Conservation (phyloP, 2,329 filamentous ascomycete genomes). For the Mycosphaerelloides madeirae region DNA sequence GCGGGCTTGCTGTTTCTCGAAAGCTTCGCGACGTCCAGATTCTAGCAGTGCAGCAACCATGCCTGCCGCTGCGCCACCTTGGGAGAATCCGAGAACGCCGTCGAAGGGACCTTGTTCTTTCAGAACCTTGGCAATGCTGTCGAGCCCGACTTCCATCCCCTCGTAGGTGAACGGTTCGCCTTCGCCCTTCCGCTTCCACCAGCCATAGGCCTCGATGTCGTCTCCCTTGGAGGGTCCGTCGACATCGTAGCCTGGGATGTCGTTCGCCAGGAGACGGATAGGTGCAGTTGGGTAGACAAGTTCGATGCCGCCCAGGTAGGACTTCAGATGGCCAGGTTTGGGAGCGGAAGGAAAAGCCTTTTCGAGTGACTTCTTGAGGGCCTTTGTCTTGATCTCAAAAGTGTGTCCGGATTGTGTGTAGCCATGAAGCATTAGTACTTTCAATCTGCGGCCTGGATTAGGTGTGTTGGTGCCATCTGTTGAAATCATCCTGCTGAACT, state of each 20-base stretch:
- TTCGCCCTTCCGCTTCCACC: conserved; percentile 70
- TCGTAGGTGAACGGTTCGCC: conserved; percentile 55
- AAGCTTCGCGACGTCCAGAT: conserved; percentile 43
- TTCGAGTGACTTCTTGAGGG: conserved; percentile 71
- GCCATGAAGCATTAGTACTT: conserved; percentile 55
- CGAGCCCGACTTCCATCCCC: conserved; percentile 65
- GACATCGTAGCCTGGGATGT: conserved; percentile 56
- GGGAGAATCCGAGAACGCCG: conserved; percentile 76
- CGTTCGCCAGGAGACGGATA: conserved; percentile 39
- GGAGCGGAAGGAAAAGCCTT: conserved; percentile 65
- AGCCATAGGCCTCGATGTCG: conserved; percentile 60
- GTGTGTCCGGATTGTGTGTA: conserved; percentile 85
- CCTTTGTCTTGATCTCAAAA: conserved; percentile 85
- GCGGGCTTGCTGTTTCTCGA: conserved; percentile 37
- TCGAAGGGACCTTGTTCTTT: conserved; percentile 64
- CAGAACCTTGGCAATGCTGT: conserved; percentile 57
- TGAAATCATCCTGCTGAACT: conserved; percentile 9
- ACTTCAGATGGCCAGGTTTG: conserved; percentile 37
- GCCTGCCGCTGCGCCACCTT: conserved; percentile 68
- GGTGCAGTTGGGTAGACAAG: conserved; percentile 47
- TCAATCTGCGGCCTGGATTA: conserved; percentile 30
- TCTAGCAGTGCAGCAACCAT: conserved; percentile 73
- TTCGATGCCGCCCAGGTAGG: conserved; percentile 38
- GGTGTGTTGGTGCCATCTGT: conserved; percentile 7
- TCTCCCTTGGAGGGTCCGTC: conserved; percentile 38